A percentile compares a stretch with the other conserved stretches of the same genome.
Conservation (phyloP, 352 stramenopile species). For the Aphanomyces euteiches region DNA sequence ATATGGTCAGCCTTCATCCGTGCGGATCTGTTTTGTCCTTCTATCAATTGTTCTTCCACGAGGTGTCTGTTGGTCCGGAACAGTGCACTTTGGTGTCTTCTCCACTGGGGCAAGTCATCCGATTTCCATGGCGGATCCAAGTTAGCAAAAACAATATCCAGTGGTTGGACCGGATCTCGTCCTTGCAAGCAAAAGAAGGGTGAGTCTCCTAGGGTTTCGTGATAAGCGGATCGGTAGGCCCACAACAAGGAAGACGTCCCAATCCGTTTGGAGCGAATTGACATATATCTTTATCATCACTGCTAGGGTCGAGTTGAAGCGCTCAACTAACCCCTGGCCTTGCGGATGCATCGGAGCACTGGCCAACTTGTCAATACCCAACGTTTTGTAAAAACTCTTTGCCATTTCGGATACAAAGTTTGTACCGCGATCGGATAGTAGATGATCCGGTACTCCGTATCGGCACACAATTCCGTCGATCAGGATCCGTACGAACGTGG, state of each 20-base stretch:
- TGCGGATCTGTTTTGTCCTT: neutral
- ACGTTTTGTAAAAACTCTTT: neutral
- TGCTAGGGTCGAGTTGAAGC: neutral
- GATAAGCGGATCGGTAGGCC: neutral
- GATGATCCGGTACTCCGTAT: neutral
- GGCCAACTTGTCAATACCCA: neutral
- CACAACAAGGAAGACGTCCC: neutral
- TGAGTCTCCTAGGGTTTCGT: neutral
- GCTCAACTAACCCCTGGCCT: constrained; percentile 1
- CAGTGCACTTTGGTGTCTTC: neutral
- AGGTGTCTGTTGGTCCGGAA: neutral
- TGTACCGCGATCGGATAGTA: neutral
- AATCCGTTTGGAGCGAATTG: neutral
- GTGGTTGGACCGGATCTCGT: neutral
- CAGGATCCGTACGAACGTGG: neutral
- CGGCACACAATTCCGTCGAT: neutral
- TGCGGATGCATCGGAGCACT: neutral
- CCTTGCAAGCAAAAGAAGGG: neutral
- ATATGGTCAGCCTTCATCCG: neutral
- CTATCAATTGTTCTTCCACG: neutral
- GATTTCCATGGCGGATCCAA: neutral
- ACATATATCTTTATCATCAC: neutral
- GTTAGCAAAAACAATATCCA: neutral
- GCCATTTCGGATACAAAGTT: neutral
- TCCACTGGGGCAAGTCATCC: constrained; percentile 1